These are phyloP conservation scores for Talaromyces sp. DNA, from an alignment of 2,329 filamentous ascomycete species.

Conservation along the genomic window DNA sequence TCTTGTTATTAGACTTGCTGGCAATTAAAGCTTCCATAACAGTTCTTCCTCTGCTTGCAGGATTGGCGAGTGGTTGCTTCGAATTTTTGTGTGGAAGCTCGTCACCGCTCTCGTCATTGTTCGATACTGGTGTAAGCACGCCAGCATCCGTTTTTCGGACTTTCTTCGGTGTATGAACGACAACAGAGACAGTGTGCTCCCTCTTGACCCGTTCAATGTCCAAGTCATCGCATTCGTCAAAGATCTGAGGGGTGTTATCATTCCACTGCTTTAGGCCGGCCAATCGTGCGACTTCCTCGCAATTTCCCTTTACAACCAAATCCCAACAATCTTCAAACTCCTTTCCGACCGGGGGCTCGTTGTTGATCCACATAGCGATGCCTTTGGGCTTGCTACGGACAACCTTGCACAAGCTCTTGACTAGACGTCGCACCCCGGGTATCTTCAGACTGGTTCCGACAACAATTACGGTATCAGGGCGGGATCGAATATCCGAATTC, in stretches of 20 bases:
- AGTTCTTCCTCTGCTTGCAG: slow-evolving; percentile 31
- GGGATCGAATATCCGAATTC: slow-evolving; percentile 74
- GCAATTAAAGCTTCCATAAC: slow-evolving; percentile 26
- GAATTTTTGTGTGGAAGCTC: slow-evolving; percentile 25
- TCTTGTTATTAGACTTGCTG: slow-evolving; percentile 14
- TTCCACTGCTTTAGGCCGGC: slow-evolving; percentile 62
- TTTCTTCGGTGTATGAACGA: slow-evolving; percentile 38
- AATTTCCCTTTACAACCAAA: slow-evolving; percentile 78
- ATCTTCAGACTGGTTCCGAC: slow-evolving; percentile 96
- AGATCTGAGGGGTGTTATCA: slow-evolving; percentile 43
- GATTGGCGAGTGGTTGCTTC: slow-evolving; percentile 24
- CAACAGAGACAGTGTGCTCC: slow-evolving; percentile 38
- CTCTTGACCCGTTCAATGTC: slow-evolving; percentile 44
- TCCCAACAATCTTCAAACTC: slow-evolving; percentile 95
- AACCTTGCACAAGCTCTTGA: slow-evolving; percentile 83
- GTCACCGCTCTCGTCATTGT: slow-evolving; percentile 34
- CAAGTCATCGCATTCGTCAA: slow-evolving; percentile 44
- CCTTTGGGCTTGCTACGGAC: slow-evolving; percentile 76
- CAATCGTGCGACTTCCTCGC: slow-evolving; percentile 78
- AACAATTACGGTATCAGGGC: slow-evolving; percentile 89
- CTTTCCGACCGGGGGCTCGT: slow-evolving; percentile 74
- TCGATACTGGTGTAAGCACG: slow-evolving; percentile 44
- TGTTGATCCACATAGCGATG: slow-evolving; percentile 91
- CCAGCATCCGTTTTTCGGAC: slow-evolving; percentile 30
- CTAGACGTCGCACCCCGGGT: slow-evolving; percentile 83